phyloP scores from a whole-genome alignment of 164 flowering plant species.

The Dillenia suffruticosa region DNA sequence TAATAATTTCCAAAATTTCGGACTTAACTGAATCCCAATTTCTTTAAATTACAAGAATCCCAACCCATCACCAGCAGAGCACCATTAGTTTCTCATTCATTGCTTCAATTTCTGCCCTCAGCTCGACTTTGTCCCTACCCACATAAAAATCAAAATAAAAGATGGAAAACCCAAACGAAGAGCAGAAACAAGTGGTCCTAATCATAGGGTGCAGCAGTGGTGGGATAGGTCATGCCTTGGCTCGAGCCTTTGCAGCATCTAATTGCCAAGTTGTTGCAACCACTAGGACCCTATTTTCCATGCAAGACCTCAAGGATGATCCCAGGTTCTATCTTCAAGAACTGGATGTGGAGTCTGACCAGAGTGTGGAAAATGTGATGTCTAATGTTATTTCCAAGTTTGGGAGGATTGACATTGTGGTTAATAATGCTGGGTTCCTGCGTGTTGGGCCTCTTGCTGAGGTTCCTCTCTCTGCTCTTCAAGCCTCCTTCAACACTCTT shows the following conservation, averaged over 20 bases:
- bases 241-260: slow-evolving; percentile 61
- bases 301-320: slow-evolving; percentile 52
- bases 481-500: slow-evolving; percentile 65
- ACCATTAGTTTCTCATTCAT: no score
- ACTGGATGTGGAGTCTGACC: slow-evolving; percentile 72
- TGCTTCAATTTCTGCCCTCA: no score
- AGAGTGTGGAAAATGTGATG: slow-evolving; percentile 47
- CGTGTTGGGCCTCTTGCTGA: slow-evolving; percentile 92
- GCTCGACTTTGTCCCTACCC: no score
- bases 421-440: slow-evolving; percentile 88
- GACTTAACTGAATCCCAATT: no score
- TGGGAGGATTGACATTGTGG: slow-evolving; percentile 72
- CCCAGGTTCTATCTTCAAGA: slow-evolving; percentile 52
- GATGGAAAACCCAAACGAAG: no score
- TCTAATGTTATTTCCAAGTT: slow-evolving; percentile 42
- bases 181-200: slow-evolving; percentile 46
- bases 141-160: no score
- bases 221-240: slow-evolving; percentile 82
- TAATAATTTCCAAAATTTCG: no score
- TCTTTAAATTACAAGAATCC: no score
- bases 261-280: slow-evolving; percentile 78
- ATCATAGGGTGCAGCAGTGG: slow-evolving; percentile 84
- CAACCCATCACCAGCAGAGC: no score
- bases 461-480: slow-evolving; percentile 55
- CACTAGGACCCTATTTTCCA: slow-evolving; percentile 47